A percentile compares a stretch with the other conserved stretches of the same genome.
These are phyloP conservation scores for Irpex sp. DNA, from an alignment of 1,284 basidiomycete species.

Conservation along the genomic window DNA sequence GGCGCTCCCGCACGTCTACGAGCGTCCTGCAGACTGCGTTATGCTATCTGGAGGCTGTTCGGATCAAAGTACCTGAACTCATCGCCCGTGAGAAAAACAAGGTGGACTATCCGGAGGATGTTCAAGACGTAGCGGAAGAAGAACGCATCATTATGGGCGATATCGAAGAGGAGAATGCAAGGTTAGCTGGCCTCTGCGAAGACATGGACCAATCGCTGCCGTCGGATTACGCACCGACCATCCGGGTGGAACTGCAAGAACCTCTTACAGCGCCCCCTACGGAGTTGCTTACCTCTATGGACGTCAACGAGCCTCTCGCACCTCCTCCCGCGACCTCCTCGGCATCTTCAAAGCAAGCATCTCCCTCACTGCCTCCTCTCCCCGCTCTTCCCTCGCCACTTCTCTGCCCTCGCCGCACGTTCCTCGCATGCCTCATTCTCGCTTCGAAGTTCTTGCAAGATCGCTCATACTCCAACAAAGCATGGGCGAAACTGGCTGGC, in stretches of 20 bases:
- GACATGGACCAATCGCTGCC: neutral
- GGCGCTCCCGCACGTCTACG: constrained; percentile 72
- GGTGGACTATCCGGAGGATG: constrained; percentile 25
- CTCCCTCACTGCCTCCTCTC: constrained; percentile 37
- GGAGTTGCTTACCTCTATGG: constrained; percentile 6
- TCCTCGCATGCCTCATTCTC: constrained; percentile 83
- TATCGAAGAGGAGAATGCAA: neutral
- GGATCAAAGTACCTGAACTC: constrained; percentile 59
- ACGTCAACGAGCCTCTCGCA: neutral
- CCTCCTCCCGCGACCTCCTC: constrained; percentile 4
- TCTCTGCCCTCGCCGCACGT: constrained; percentile 83
- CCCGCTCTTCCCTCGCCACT: constrained; percentile 71
- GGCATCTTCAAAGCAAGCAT: constrained; percentile 14
- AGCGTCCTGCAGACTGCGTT: constrained; percentile 74
- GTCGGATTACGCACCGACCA: neutral
- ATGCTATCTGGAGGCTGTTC: constrained; percentile 75
- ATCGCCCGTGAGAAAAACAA: constrained; percentile 44
- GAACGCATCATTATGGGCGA: constrained; percentile 40
- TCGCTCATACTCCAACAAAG: constrained; percentile 87
- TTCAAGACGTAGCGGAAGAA: constrained; percentile 35
- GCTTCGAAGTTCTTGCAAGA: constrained; percentile 94
- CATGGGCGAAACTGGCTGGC: constrained; percentile 86
- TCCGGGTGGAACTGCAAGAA: neutral
- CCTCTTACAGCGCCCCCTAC: constrained; percentile 14
- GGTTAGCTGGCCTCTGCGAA: neutral